These are phyloP conservation scores for Lepidopterella palustris DNA, from an alignment of 495 filamentous ascomycete genomes.

Conservation along the genomic window DNA sequence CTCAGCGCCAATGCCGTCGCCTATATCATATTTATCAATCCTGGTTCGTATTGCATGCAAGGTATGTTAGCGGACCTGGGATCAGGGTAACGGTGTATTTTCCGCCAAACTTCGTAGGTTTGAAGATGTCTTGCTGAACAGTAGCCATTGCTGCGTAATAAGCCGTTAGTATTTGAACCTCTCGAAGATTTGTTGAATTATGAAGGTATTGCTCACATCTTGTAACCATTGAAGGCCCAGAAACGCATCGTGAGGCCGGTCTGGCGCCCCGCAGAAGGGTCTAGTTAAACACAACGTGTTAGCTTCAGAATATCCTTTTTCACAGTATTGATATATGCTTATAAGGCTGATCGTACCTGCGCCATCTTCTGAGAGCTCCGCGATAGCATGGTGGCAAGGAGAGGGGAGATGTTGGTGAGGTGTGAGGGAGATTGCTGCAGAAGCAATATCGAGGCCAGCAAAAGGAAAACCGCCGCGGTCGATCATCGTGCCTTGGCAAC, in stretches of 20 bases:
- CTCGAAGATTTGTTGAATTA: background rate
- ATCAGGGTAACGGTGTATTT: conserved; percentile 99
- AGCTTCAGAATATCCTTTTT: conserved; percentile 3
- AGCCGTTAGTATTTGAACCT: conserved; percentile 5
- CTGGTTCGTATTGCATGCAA: conserved; percentile 7
- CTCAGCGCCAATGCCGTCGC: conserved; percentile 97
- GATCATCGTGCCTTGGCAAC: background rate
- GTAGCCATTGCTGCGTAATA: conserved; percentile 50
- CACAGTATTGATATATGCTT: conserved; percentile 15
- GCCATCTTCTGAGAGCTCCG: conserved; percentile 50
- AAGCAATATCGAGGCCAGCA: conserved; percentile 19
- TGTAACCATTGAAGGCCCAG: conserved; percentile 34
- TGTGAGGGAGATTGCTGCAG: conserved; percentile 15
- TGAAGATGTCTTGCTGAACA: conserved; percentile 84
- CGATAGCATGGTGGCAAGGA: conserved; percentile 50
- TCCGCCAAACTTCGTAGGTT: conserved; percentile 97
- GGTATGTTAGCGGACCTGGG: conserved; percentile 55
- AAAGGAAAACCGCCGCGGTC: conserved; percentile 12
- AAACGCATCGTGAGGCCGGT: conserved; percentile 39
- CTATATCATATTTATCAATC: conserved; percentile 37
- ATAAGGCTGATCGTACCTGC: conserved; percentile 32
- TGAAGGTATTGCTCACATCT: conserved; percentile 29
- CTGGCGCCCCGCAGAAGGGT: conserved; percentile 52
- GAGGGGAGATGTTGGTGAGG: conserved; percentile 19
- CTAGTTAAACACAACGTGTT: conserved; percentile 35